Percentiles rank a stretch among this genome's conserved stretches.
Evolutionary conservation across 345 rosid genomes (phyloP).

Genomic region (Eucalyptus melliodora): DNA sequence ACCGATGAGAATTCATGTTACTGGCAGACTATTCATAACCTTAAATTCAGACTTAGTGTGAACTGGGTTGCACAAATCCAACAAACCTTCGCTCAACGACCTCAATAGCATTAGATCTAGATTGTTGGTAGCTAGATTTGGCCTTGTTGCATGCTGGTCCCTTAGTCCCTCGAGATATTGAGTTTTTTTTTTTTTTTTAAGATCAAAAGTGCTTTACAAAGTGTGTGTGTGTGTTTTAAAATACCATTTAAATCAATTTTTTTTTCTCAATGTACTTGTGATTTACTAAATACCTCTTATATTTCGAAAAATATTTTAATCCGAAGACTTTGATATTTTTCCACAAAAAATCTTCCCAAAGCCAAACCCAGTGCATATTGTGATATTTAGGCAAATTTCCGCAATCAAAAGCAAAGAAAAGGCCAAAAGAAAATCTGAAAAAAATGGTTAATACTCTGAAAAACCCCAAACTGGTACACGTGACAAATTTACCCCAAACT

Average conservation of each 20-base stretch:
- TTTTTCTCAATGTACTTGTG: no score
- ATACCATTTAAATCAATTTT: neutral
- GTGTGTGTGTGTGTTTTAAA: no score
- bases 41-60: no score
- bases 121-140: neutral
- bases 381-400: neutral
- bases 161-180: no score
- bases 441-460: fast-evolving
- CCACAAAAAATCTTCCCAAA: neutral
- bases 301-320: no score
- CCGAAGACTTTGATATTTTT: no score
- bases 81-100: fast-evolving
- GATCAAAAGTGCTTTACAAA: neutral
- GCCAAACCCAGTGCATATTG: fast-evolving
- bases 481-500: fast-evolving
- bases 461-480: fast-evolving
- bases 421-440: neutral
- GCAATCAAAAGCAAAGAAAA: neutral
- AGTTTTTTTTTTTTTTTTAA: no score
- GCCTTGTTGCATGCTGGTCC: neutral
- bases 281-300: no score
- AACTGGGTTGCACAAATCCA: neutral
- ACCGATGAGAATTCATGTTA: neutral
- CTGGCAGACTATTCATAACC: fast-evolving
- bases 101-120: neutral